phyloP scores from a whole-genome alignment of 2,329 filamentous ascomycete species.

The Lachnellula cervina region DNA sequence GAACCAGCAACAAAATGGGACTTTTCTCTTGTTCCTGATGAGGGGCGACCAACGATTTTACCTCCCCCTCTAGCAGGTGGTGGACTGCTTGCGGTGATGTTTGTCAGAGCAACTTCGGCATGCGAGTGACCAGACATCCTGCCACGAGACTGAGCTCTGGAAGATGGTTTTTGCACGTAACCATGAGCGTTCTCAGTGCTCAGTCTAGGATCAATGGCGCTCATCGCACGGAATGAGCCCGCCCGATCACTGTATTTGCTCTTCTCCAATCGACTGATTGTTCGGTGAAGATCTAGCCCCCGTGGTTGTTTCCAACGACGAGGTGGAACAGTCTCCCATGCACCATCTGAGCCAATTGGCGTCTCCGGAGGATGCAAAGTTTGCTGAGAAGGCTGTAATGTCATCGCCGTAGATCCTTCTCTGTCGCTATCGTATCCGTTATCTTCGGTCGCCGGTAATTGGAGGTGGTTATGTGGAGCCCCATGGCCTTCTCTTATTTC shows the following conservation, averaged over 20 bases:
- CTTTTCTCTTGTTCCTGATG: constrained; percentile 17
- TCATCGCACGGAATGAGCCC: constrained; percentile 41
- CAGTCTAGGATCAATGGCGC: constrained; percentile 27
- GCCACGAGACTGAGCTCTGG: constrained; percentile 20
- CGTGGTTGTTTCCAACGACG: constrained; percentile 18
- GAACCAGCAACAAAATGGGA: constrained; percentile 18
- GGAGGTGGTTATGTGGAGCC: constrained; percentile 12
- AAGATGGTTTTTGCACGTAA: constrained; percentile 13
- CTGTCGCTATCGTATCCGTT: constrained; percentile 28
- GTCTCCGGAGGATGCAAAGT: constrained; percentile 10
- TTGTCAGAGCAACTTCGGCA: constrained; percentile 41
- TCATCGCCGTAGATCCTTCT: constrained; percentile 22
- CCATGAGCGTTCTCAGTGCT: constrained; percentile 26
- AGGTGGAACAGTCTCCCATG: constrained; percentile 22
- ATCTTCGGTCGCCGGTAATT: constrained; percentile 18
- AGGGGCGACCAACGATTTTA: constrained; percentile 24
- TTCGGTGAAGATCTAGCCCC: constrained; percentile 36
- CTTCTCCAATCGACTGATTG: constrained; percentile 36
- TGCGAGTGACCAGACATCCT: constrained; percentile 28
- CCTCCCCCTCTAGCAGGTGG: constrained; percentile 29
- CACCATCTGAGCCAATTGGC: constrained; percentile 13
- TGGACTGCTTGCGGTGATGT: constrained; percentile 38
- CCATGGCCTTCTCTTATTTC: not conserved
- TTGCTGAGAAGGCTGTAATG: constrained; percentile 15
- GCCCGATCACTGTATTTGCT: constrained; percentile 41